phyloP scores from a whole-genome alignment of 345 rosid species.

The Triadica sebifera region DNA sequence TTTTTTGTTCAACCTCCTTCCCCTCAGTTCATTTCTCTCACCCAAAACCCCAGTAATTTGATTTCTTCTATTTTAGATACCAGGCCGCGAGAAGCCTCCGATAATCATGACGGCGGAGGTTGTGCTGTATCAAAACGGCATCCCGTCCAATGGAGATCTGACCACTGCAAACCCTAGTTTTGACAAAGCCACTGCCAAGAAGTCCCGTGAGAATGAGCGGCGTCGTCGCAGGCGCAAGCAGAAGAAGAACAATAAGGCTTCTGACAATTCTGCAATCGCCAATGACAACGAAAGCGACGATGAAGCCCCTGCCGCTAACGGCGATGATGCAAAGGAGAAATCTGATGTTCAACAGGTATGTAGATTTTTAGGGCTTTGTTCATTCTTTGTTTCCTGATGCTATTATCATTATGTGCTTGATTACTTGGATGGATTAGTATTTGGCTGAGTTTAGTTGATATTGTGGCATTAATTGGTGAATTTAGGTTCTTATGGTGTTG shows the following conservation, averaged over 20 bases:
- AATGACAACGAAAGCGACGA: slow-evolving; percentile 25
- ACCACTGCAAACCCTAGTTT: slow-evolving; percentile 28
- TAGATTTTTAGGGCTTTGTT: slow-evolving; percentile 3
- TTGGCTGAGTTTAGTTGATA: not conserved
- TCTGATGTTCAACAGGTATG: slow-evolving; percentile 47
- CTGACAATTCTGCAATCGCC: slow-evolving; percentile 16
- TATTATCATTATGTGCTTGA: not conserved
- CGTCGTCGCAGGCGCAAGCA: slow-evolving; percentile 99
- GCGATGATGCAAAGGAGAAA: slow-evolving; percentile 46
- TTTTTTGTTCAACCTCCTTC: not conserved
- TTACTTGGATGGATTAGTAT: slow-evolving; percentile 1
- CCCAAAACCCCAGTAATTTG: not conserved
- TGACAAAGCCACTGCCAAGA: slow-evolving; percentile 38
- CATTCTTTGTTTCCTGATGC: not conserved
- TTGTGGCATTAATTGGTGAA: not conserved
- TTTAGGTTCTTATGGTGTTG: not conserved
- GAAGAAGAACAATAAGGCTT: slow-evolving; percentile 71
- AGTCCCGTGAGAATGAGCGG: slow-evolving; percentile 76
- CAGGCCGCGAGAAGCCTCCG: not conserved
- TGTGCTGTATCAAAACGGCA: slow-evolving; percentile 40
- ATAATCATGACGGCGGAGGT: slow-evolving; percentile 52
- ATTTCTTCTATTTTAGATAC: not conserved
- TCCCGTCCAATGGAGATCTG: slow-evolving; percentile 49
- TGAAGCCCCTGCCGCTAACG: slow-evolving; percentile 34
- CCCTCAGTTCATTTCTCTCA: not conserved